phyloP scores from a whole-genome alignment of 1,139 yeast species.

The Suhomyces anneliseae region DNA sequence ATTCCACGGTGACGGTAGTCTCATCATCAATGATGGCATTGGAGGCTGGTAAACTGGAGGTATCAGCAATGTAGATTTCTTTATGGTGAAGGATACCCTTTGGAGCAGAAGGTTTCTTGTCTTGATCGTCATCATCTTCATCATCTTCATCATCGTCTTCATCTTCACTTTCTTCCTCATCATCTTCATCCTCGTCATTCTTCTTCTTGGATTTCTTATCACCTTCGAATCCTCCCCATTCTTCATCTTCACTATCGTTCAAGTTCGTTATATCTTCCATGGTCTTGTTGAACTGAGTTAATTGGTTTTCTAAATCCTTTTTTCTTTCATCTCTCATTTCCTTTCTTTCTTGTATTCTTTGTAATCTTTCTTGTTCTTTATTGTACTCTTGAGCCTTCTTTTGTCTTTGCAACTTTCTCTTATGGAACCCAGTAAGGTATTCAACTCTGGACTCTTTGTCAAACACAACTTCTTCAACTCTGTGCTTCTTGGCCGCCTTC shows the following conservation, averaged over 20 bases:
- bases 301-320: constrained; percentile 60
- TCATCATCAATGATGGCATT: constrained; percentile 52
- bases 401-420: constrained; percentile 83
- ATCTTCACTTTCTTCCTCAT: constrained; percentile 17
- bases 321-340: constrained; percentile 68
- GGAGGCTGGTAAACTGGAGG: constrained; percentile 38
- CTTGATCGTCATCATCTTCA: constrained; percentile 13
- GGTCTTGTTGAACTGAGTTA: constrained; percentile 57
- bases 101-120: constrained; percentile 9
- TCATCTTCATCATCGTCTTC: constrained; percentile 19
- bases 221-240: constrained; percentile 19
- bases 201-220: constrained; percentile 10
- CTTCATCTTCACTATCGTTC: constrained; percentile 34
- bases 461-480: constrained; percentile 79
- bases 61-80: constrained; percentile 48
- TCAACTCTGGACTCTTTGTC: constrained; percentile 74
- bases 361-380: constrained; percentile 74
- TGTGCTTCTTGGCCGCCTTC: constrained; percentile 59
- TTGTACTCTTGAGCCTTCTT: constrained; percentile 77
- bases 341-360: constrained; percentile 75
- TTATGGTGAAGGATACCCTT: constrained; percentile 44
- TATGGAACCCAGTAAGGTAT: constrained; percentile 92
- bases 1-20: constrained; percentile 63
- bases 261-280: constrained; percentile 44
- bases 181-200: constrained; percentile 12